phyloP scores from a whole-genome alignment of 495 filamentous ascomycete species.

The Tuber microsphaerosporum region DNA sequence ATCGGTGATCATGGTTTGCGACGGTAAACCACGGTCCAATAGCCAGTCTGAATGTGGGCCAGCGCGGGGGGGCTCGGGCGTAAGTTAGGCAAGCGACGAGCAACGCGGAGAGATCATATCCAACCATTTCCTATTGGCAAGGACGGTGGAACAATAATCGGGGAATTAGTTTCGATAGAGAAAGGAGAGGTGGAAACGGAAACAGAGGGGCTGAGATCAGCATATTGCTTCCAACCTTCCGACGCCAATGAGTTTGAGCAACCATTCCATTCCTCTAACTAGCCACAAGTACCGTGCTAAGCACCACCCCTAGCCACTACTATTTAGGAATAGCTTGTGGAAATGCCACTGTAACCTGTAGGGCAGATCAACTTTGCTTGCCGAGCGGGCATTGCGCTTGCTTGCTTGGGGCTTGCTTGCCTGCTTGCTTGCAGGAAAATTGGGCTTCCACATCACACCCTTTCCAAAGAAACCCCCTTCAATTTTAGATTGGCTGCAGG shows the following conservation, averaged over 20 bases:
- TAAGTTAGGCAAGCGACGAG: conserved; percentile 10
- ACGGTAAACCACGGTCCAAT: not conserved
- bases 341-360: conserved; percentile 8
- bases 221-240: conserved; percentile 4
- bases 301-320: conserved; percentile 19
- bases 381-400: conserved; percentile 12
- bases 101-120: conserved; percentile 10
- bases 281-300: conserved; percentile 19
- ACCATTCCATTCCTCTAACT: conserved; percentile 5
- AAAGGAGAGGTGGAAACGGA: not conserved
- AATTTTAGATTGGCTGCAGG: conserved; percentile 31
- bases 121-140: conserved; percentile 7
- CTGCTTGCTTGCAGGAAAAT: too few species aligned
- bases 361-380: conserved; percentile 7
- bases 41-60: conserved; percentile 8
- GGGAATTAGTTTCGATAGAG: not conserved
- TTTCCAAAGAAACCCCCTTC: conserved; percentile 24
- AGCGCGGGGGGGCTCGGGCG: not conserved
- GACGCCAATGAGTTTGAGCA: not conserved
- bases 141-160: conserved; percentile 5
- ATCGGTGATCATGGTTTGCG: not conserved
- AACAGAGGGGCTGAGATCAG: conserved; percentile 18
- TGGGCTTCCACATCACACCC: not conserved
- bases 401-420: conserved; percentile 8
- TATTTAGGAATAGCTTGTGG: conserved; percentile 15